Evolutionary conservation across 192 early-diverging fungal genomes (phyloP), one percentile per base, ranked within the genome.

Genomic region (Backusella mclennaniae): DNA sequence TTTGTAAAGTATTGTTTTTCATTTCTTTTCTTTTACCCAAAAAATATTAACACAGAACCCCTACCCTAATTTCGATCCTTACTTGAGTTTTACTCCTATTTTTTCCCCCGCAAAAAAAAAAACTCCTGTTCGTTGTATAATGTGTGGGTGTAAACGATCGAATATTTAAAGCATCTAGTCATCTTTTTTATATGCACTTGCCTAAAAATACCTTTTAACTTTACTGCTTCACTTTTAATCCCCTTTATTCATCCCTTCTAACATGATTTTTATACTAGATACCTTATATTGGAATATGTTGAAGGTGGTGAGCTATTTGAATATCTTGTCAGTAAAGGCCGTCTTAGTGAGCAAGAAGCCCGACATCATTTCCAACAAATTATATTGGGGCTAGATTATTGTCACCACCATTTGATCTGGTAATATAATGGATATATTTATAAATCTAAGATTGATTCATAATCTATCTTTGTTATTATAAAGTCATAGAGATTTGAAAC

Each of bases 401-500:
- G 90, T 67, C 92, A 93, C 76, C 67, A 84, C 31, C 89, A 93
- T 74, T 67, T 88, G 6, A 92, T 93, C 46, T 93, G 91, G 91
- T 93, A 85, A 68, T 23, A 75, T 49, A 63, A 59, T 44, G 38
- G 4, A 17, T 56, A 35, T 35, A 35, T 35, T 35, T 59, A 31
- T 73, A 52, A 14, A 73, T 73, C 15, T 2, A 23, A 53, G 12
- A 9, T 19, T 73, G 26, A 63, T 26, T 63, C 23, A 63, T 26
- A 63, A 63, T 29, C 6, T 49, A n/a, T 49, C 15, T 49, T 49
- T 49, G 5, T n/a, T 49, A 53, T 21, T 33, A 29, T 29, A 63
- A 63, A 76, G 77, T 4, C 97, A 99, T 82, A 90, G 98, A 21
- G 98, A 99, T 82, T 84, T 99, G 23, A 99, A 99, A 82, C 93